Evolutionary conservation across 2,329 filamentous ascomycete genomes (phyloP).

Genomic region (Fusarium sp.): DNA sequence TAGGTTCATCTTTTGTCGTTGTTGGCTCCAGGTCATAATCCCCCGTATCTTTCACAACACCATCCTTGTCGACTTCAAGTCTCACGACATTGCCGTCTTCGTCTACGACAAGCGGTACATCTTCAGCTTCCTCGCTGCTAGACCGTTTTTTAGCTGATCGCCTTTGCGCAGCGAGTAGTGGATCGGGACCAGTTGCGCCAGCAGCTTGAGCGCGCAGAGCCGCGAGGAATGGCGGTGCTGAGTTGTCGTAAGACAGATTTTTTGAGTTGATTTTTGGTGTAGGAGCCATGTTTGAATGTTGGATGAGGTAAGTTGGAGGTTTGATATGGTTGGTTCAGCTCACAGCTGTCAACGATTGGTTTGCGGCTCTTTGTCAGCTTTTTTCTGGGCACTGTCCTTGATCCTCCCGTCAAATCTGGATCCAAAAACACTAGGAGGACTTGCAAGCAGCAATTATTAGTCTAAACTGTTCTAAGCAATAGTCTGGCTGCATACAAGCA

Average conservation of each 20-base stretch:
- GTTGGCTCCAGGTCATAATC: constrained; percentile 38
- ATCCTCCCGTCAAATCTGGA: not conserved
- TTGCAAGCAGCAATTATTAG: constrained; percentile 5
- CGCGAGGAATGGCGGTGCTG: constrained; percentile 71
- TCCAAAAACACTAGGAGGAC: not conserved
- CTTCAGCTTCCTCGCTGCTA: constrained; percentile 78
- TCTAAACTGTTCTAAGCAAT: constrained; percentile 29
- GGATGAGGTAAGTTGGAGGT: constrained; percentile 3
- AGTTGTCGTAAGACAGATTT: constrained; percentile 73
- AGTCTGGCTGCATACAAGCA: constrained; percentile 21
- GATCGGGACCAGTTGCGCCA: constrained; percentile 63
- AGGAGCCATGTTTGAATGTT: constrained; percentile 56
- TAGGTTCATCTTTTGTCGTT: constrained; percentile 49
- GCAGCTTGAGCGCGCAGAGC: constrained; percentile 65
- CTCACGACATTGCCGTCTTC: constrained; percentile 74
- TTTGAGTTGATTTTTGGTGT: constrained; percentile 76
- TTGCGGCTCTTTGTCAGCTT: constrained; percentile 34
- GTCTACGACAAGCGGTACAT: constrained; percentile 80
- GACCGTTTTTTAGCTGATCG: constrained; percentile 66
- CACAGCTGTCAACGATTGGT: constrained; percentile 13
- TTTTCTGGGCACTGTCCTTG: constrained; percentile 6
- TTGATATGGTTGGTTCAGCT: constrained; percentile 30
- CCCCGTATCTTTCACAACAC: constrained; percentile 53
- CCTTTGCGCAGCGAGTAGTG: constrained; percentile 62
- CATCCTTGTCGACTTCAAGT: constrained; percentile 60